Conservation (phyloP, 2,329 filamentous ascomycete species). For the Penicillium frequentans region DNA sequence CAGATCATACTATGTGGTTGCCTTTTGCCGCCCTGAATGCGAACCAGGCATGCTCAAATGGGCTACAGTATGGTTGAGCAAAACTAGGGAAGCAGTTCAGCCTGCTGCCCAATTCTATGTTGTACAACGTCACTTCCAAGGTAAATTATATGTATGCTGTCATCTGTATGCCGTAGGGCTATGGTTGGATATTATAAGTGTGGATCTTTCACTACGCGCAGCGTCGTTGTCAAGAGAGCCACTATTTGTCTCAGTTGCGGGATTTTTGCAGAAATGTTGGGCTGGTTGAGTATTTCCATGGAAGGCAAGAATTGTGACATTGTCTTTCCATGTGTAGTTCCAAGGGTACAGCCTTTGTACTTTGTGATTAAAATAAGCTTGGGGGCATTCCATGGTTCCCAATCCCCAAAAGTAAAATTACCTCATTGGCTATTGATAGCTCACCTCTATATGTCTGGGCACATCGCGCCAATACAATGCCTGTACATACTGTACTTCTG, state of each 20-base stretch:
- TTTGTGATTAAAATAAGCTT: too few species aligned
- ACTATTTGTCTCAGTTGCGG: background rate
- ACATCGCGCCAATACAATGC: too few species aligned
- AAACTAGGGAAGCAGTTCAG: background rate
- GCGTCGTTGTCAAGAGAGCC: background rate
- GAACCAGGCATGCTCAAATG: background rate
- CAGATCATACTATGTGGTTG: background rate
- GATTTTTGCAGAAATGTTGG: background rate
- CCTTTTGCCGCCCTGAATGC: background rate
- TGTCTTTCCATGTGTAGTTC: too few species aligned
- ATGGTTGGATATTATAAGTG: background rate
- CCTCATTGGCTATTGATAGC: too few species aligned
- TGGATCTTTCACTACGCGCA: background rate
- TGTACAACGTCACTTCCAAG: background rate
- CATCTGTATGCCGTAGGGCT: background rate
- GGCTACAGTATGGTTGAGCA: background rate
- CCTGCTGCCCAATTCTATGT: background rate
- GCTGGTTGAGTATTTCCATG: too few species aligned
- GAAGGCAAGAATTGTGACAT: too few species aligned
- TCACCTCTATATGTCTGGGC: too few species aligned
- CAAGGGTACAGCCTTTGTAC: too few species aligned
- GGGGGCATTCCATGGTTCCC: too few species aligned
- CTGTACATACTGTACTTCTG: too few species aligned
- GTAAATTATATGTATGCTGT: background rate
- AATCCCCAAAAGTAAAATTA: too few species aligned